Conservation (phyloP, 2,329 filamentous ascomycete genomes). For the Neurospora crassa region DNA sequence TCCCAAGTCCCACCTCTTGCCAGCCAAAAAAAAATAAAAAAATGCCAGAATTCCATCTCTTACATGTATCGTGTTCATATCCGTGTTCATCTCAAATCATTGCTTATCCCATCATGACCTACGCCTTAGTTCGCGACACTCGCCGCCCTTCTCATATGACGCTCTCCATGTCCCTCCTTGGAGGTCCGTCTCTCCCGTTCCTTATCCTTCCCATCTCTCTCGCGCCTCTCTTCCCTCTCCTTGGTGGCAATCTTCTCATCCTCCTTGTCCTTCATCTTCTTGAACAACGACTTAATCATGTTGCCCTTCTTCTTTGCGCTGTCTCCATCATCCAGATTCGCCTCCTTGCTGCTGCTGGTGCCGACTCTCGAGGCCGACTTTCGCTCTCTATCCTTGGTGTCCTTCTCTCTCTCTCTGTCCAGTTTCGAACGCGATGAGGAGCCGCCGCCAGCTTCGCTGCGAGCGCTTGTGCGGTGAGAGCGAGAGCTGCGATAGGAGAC, state of each 20-base stretch:
- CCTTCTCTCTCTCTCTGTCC: constrained; percentile 29
- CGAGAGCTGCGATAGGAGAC: neutral
- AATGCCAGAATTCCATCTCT: neutral
- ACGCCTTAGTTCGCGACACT: neutral
- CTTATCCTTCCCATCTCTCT: neutral
- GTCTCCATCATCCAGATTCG: constrained; percentile 25
- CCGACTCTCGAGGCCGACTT: constrained; percentile 27
- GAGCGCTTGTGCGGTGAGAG: constrained; percentile 2
- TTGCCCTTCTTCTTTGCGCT: constrained; percentile 37
- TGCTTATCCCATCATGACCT: neutral
- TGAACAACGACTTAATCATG: constrained; percentile 51
- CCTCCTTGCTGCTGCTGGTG: constrained; percentile 26
- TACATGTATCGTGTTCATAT: neutral
- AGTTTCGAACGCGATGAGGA: constrained; percentile 1
- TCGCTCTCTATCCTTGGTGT: constrained; percentile 19
- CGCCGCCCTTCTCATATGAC: neutral
- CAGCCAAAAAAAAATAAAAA: no score
- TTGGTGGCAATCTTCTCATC: constrained; percentile 21
- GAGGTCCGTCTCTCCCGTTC: neutral
- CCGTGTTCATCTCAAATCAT: no score
- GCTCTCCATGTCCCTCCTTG: neutral
- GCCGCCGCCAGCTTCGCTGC: constrained; percentile 13
- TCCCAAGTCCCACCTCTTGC: neutral
- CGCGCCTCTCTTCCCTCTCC: constrained; percentile 9
- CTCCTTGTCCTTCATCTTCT: constrained; percentile 43